These are phyloP conservation scores for Rhodosorus marinus DNA, from an alignment of 23 red algal species.

Conservation along the genomic window DNA sequence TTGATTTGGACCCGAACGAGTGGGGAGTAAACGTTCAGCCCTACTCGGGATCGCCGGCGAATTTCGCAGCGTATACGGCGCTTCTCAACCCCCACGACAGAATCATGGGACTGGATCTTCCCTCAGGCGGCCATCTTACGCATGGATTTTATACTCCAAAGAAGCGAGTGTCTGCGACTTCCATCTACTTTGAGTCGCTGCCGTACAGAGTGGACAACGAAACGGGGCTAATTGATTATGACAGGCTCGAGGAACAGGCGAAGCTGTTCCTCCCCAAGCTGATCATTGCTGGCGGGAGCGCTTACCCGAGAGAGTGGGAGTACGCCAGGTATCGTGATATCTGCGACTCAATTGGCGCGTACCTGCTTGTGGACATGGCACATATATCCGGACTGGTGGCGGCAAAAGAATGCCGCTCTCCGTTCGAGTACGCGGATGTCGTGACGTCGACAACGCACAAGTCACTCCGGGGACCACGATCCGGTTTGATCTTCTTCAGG, in stretches of 20 bases:
- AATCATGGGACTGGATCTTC: constrained; percentile 97
- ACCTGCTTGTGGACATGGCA: constrained; percentile 92
- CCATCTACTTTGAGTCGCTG: constrained; percentile 95
- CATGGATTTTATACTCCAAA: constrained; percentile 98
- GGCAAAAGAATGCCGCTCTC: constrained; percentile 26
- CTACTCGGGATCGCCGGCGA: constrained; percentile 92
- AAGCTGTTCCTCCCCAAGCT: constrained; percentile 50
- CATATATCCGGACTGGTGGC: constrained; percentile 92
- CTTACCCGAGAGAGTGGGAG: constrained; percentile 94
- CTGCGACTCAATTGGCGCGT: constrained; percentile 53
- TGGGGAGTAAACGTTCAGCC: constrained; percentile 99
- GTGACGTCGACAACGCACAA: constrained; percentile 97
- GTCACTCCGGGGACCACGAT: constrained; percentile 70
- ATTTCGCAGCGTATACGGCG: constrained; percentile 88
- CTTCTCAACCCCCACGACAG: constrained; percentile 89
- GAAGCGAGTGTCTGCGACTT: constrained; percentile 91
- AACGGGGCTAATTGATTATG: constrained; percentile 89
- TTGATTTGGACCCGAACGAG: constrained; percentile 18
- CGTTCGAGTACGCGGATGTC: constrained; percentile 76
- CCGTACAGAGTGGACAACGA: constrained; percentile 70
- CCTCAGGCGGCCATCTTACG: constrained; percentile 87
- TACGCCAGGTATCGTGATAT: constrained; percentile 54
- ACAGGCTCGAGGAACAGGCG: constrained; percentile 35
- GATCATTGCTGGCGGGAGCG: constrained; percentile 68
- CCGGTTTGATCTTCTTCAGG: constrained; percentile 83